A percentile compares a stretch with the other conserved stretches of the same genome.
Evolutionary conservation across 2,329 filamentous ascomycete genomes (phyloP).

Genomic region (Talaromyces sp.): DNA sequence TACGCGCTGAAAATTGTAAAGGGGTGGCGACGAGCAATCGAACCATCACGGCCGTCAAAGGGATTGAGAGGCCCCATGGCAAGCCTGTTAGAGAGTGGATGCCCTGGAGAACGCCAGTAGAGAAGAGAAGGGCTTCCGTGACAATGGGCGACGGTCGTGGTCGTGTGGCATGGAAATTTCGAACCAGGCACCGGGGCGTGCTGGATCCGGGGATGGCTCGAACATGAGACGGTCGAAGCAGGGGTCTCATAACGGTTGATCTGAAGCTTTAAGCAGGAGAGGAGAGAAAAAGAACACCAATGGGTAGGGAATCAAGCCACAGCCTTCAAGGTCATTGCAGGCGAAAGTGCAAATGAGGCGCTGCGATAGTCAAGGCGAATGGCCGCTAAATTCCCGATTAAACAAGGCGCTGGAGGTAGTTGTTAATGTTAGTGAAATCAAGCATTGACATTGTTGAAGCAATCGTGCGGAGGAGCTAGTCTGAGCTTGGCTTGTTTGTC

Average conservation of each 20-base stretch:
- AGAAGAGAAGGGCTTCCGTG: conserved; percentile 37
- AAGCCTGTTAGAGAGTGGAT: conserved; percentile 47
- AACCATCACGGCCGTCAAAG: conserved; percentile 48
- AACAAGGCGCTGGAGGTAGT: too few species aligned
- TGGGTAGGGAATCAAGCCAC: neutral
- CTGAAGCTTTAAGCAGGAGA: neutral
- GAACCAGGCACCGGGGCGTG: conserved; percentile 21
- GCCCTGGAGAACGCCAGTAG: conserved; percentile 42
- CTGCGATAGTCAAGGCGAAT: neutral
- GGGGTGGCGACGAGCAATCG: conserved; percentile 45
- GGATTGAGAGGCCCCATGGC: conserved; percentile 51
- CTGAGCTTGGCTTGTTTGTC: conserved; percentile 5
- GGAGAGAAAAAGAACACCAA: neutral
- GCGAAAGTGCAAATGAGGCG: neutral
- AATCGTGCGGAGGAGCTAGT: neutral
- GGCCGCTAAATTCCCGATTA: neutral
- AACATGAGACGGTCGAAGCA: conserved; percentile 11
- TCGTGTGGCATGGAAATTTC: conserved; percentile 48
- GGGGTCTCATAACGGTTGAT: conserved; percentile 11
- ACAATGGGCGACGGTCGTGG: conserved; percentile 29
- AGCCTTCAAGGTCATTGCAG: neutral
- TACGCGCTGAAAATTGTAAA: conserved; percentile 39
- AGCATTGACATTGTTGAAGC: neutral
- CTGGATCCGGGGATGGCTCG: neutral
- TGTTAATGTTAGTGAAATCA: neutral